phyloP scores from a whole-genome alignment of 306 rosid genomes.

The Prosopis cineraria region DNA sequence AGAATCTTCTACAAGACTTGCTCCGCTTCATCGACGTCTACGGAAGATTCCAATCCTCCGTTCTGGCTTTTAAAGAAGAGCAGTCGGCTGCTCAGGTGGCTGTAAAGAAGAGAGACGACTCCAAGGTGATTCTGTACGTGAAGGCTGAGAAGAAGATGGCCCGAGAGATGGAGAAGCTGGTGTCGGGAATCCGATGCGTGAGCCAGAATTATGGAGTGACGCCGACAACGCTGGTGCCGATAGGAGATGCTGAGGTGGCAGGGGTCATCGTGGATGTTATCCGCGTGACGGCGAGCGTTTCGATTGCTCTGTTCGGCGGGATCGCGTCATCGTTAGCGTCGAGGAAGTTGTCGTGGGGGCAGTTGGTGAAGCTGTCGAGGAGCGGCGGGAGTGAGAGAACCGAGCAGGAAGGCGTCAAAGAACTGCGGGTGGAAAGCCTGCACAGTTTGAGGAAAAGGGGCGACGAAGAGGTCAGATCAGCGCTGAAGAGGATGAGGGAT shows the following conservation, averaged over 20 bases:
- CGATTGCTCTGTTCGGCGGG: slow-evolving; percentile 60
- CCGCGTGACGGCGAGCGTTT: slow-evolving; percentile 56
- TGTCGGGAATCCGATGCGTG: slow-evolving; percentile 43
- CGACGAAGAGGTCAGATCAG: slow-evolving; percentile 54
- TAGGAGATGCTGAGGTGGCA: slow-evolving; percentile 52
- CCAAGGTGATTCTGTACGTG: slow-evolving; percentile 42
- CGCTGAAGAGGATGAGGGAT: slow-evolving; percentile 67
- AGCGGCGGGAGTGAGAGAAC: slow-evolving; percentile 31
- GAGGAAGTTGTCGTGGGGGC: slow-evolving; percentile 45
- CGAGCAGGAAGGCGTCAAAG: slow-evolving; percentile 49
- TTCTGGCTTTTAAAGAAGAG: slow-evolving; percentile 56
- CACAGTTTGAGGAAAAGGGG: slow-evolving; percentile 55
- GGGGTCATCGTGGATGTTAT: slow-evolving; percentile 56
- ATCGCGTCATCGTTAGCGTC: slow-evolving; percentile 49
- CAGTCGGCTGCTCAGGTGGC: slow-evolving; percentile 77
- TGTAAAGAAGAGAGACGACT: slow-evolving; percentile 56
- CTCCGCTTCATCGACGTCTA: slow-evolving; percentile 70
- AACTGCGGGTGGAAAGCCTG: slow-evolving; percentile 40
- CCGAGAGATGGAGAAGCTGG: slow-evolving; percentile 58
- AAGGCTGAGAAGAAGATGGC: slow-evolving; percentile 53
- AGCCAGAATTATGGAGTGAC: background rate
- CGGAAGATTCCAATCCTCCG: slow-evolving; percentile 72
- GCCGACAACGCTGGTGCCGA: background rate
- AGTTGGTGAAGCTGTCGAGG: slow-evolving; percentile 42
- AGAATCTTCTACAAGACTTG: slow-evolving; percentile 72